Base-by-base conservation (phyloP, 306 rosid genomes). In the Crotalaria pallida region DNA sequence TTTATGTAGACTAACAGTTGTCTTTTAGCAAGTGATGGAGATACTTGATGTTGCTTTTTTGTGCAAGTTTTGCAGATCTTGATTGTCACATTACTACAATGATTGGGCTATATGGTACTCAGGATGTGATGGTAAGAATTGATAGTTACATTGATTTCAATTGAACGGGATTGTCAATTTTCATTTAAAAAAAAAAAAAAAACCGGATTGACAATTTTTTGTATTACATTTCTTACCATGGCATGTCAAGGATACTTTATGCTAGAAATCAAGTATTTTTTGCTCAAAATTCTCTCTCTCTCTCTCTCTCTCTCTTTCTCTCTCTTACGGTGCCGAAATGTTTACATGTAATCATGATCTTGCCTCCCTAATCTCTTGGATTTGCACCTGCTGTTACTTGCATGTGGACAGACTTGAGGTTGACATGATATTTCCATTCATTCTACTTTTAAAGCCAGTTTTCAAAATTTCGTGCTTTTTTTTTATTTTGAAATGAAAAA, bases 61-160 rank as follows among this genome's bases (percentile, higher is more conserved):
- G 24, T 65, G 63, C 72, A 74, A 74, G 49, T 68, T 76, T 63
- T 86, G 76, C 84, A 88, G 97, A 91, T 85, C 87, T 88, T 72
- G 89, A 91, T 81, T 69, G 72, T 79, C 48, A 24, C 22, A 58
- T 82, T 12, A 61, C 77, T 74, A 82, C 80, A 74, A 62, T 75
- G 58, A 77, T 77, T 55, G 82, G 87, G 48, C 57, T 74, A 57
- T 57, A 43, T 69, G 76, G 81, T 75, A 76, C 34, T 59, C 66
- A 52, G 67, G 74, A 73, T 71, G 76, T 44, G 64, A 60, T 10
- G 67, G 89, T 84, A 79, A 75, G 82, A 72, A 29, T 52, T 15
- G 22, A 41, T 24, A 26, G 47, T 43, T 3, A 3, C 6, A 72
- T 58, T 66, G 59, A 73, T 49, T 66, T 58, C 33, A 71, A 57